A percentile compares a stretch with the other conserved stretches of the same genome.
Evolutionary conservation across 352 stramenopile genomes (phyloP).

Genomic region (Globisporangium spiculum): DNA sequence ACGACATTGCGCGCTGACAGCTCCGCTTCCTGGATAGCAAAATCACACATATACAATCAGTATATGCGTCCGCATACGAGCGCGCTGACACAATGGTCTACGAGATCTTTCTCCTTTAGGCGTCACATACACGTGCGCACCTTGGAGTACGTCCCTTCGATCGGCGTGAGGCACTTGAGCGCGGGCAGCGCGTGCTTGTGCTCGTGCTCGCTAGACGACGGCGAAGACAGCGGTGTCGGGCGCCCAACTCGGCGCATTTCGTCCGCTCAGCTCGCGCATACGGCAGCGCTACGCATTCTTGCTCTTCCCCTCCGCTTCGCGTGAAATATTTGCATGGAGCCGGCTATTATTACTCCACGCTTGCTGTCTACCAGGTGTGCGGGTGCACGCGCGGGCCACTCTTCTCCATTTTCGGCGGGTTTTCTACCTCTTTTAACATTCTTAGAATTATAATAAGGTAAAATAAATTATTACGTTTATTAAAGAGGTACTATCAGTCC

Average conservation of each 20-base stretch:
- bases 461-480: not conserved
- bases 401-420: not conserved
- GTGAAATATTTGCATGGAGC: not conserved
- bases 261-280: not conserved
- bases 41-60: too few species aligned
- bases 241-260: not conserved
- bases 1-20: conserved; percentile 44
- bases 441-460: not conserved
- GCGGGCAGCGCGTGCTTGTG: conserved; percentile 15
- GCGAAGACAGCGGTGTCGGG: not conserved
- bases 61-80: too few species aligned
- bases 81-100: not conserved
- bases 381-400: not conserved
- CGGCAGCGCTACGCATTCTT: not conserved
- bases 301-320: not conserved
- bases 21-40: conserved; percentile 32
- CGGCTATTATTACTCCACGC: not conserved
- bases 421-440: not conserved
- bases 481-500: not conserved
- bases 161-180: conserved; percentile 34
- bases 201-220: not conserved
- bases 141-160: conserved; percentile 34
- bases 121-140: conserved; percentile 6
- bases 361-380: not conserved
- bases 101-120: not conserved